Evolutionary conservation across 1,284 basidiomycete genomes (phyloP).

Genomic region (Trichosporon coremiiforme): DNA sequence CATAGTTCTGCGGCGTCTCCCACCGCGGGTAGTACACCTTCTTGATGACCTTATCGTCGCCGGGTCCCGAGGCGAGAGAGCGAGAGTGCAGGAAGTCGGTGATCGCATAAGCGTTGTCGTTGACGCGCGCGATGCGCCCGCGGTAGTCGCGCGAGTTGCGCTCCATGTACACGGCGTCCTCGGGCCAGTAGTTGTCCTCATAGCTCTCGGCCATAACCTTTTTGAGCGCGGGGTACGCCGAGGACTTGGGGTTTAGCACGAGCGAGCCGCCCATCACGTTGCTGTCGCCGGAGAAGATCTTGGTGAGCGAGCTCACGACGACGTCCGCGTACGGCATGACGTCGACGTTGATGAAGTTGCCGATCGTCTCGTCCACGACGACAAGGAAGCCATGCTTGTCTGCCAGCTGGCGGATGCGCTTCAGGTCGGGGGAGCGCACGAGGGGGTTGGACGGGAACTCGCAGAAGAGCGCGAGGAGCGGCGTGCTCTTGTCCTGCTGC

Average conservation of each 20-base stretch:
- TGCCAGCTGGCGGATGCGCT: constrained; percentile 75
- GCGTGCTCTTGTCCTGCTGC: constrained; percentile 44
- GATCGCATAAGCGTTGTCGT: constrained; percentile 78
- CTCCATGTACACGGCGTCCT: constrained; percentile 96
- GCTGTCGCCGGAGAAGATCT: constrained; percentile 91
- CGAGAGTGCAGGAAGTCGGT: constrained; percentile 74
- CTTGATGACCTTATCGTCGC: constrained; percentile 67
- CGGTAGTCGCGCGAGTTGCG: constrained; percentile 94
- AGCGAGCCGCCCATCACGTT: constrained; percentile 98
- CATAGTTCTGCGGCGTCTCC: constrained; percentile 72
- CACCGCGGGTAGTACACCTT: constrained; percentile 90
- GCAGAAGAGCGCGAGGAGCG: constrained; percentile 62
- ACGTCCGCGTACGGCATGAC: constrained; percentile 88
- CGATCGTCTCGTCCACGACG: constrained; percentile 93
- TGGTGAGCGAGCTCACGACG: constrained; percentile 87
- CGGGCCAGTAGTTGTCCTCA: constrained; percentile 85
- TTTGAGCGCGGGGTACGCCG: constrained; percentile 70
- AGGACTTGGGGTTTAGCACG: constrained; percentile 78
- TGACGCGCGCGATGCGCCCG: constrained; percentile 73
- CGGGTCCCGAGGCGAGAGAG: constrained; percentile 56
- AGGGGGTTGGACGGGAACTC: constrained; percentile 96
- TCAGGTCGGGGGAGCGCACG: constrained; percentile 77
- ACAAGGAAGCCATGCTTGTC: constrained; percentile 87
- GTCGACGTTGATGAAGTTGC: constrained; percentile 94
- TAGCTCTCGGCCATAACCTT: constrained; percentile 65